phyloP scores from a whole-genome alignment of 257 asterid genomes.

The Nicotiana sylvestris region DNA sequence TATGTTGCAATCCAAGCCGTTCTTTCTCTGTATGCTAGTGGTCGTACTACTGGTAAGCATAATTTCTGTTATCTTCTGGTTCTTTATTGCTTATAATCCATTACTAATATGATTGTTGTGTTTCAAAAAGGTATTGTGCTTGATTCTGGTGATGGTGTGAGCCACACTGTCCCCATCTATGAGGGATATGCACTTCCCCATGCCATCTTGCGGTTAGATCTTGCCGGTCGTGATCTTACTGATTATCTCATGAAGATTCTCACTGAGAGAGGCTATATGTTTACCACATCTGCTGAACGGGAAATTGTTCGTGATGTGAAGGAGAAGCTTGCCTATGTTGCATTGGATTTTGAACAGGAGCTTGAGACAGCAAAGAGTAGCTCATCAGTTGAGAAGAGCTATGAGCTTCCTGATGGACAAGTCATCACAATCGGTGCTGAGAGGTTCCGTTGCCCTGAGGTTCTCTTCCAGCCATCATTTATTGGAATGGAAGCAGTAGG shows the following conservation, averaged over 20 bases:
- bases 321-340: constrained; percentile 40
- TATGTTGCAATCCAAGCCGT: constrained; percentile 48
- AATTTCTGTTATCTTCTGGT: not conserved
- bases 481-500: constrained; percentile 10
- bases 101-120: not conserved
- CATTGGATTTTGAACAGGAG: constrained; percentile 39
- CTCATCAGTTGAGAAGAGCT: constrained; percentile 33
- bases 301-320: constrained; percentile 41
- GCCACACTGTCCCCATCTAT: constrained; percentile 42
- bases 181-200: constrained; percentile 46
- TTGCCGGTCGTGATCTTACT: constrained; percentile 44
- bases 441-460: constrained; percentile 47
- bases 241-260: constrained; percentile 36
- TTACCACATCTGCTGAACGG: constrained; percentile 42
- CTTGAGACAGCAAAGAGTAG: constrained; percentile 31
- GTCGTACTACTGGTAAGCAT: constrained; percentile 41
- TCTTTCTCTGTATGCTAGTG: constrained; percentile 49
- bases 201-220: constrained; percentile 41
- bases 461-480: constrained; percentile 36
- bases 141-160: constrained; percentile 46
- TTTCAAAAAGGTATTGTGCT: constrained; percentile 33
- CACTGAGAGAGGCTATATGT: constrained; percentile 39
- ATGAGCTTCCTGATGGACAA: constrained; percentile 45
- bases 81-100: not conserved
- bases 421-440: constrained; percentile 36